Percentiles rank a stretch among this genome's conserved stretches.
Conservation (phyloP, 306 rosid species). For the Datisca glomerata region DNA sequence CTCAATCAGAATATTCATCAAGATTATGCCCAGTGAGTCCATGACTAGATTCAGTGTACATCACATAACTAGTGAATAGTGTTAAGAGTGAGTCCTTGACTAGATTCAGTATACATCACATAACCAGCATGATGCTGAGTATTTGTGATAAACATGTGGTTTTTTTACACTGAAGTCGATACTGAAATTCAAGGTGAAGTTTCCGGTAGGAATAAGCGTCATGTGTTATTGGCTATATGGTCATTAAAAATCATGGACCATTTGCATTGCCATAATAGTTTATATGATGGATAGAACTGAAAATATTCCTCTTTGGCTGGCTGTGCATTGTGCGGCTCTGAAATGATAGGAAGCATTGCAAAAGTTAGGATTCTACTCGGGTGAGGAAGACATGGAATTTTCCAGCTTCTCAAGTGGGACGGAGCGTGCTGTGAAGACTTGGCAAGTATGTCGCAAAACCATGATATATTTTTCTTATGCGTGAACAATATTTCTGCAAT, state of each 20-base stretch:
- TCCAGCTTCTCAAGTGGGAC: slow-evolving; percentile 80
- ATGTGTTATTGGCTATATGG: background rate
- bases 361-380: slow-evolving; percentile 74
- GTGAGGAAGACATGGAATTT: slow-evolving; percentile 86
- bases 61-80: too few species aligned
- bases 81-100: too few species aligned
- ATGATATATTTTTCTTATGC: too few species aligned
- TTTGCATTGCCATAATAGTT: background rate
- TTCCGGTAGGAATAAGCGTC: slow-evolving; percentile 2
- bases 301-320: slow-evolving; percentile 4
- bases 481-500: background rate
- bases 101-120: too few species aligned
- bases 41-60: too few species aligned
- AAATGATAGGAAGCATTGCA: slow-evolving; percentile 59
- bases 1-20: too few species aligned
- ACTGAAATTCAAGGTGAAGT: background rate
- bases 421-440: slow-evolving; percentile 89
- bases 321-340: slow-evolving; percentile 1
- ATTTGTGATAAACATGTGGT: too few species aligned
- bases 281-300: slow-evolving; percentile 2
- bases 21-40: too few species aligned
- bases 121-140: too few species aligned
- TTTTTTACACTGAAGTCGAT: too few species aligned
- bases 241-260: background rate
- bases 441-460: slow-evolving; percentile 91